Evolutionary conservation across 345 rosid species (phyloP).

Genomic region (Citrus maxima): DNA sequence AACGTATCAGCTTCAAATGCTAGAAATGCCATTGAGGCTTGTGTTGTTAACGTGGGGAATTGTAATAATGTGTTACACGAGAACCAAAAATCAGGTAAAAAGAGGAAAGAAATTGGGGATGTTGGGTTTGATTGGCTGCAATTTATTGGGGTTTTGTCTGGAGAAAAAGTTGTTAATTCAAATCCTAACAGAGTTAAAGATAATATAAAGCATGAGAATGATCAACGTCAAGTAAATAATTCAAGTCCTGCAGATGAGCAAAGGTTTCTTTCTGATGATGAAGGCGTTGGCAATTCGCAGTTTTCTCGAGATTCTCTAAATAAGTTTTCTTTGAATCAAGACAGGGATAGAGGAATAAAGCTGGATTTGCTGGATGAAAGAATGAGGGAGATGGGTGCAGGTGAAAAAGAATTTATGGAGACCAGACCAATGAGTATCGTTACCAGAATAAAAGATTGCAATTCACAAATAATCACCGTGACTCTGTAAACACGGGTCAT

Average conservation of each 20-base stretch:
- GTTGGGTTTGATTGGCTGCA: conserved; percentile 30
- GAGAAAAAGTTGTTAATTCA: conserved; percentile 28
- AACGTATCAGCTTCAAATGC: conserved; percentile 33
- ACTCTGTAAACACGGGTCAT: conserved; percentile 24
- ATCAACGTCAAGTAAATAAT: conserved; percentile 28
- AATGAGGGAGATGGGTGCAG: conserved; percentile 14
- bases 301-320: conserved; percentile 21
- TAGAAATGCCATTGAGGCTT: conserved; percentile 28
- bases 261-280: not conserved
- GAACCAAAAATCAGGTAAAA: conserved; percentile 33
- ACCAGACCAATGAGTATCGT: conserved; percentile 18
- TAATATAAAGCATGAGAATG: conserved; percentile 34
- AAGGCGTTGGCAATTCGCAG: conserved; percentile 7
- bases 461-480: conserved; percentile 20
- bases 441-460: conserved; percentile 27
- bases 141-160: conserved; percentile 37
- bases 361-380: conserved; percentile 19
- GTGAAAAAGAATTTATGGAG: conserved; percentile 26
- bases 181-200: conserved; percentile 37
- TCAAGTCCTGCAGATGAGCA: conserved; percentile 16
- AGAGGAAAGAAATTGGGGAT: conserved; percentile 36
- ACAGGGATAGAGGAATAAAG: conserved; percentile 20
- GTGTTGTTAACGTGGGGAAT: conserved; percentile 25
- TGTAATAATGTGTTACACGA: conserved; percentile 20
- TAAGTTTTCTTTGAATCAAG: conserved; percentile 22